A percentile compares a stretch with the other conserved stretches of the same genome.
Evolutionary conservation across 2,329 filamentous ascomycete species (phyloP).

Genomic region (Fusarium staphyleae): DNA sequence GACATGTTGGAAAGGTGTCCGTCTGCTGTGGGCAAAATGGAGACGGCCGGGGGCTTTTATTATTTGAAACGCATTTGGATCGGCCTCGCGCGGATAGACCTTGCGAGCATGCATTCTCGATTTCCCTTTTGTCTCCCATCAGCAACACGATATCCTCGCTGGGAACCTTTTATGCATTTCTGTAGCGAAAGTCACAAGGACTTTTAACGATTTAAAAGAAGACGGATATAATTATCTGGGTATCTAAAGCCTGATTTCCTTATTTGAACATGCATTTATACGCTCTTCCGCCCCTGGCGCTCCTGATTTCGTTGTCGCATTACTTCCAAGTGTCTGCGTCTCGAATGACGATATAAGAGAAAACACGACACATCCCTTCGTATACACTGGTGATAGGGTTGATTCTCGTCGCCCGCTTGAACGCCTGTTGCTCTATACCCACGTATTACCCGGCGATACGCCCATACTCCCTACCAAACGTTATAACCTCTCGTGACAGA

Average conservation of each 20-base stretch:
- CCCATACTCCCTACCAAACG: conserved; percentile 17
- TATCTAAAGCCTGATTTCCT: conserved; percentile 3
- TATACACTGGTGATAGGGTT: too few species aligned
- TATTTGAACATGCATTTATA: too few species aligned
- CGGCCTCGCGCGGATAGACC: conserved; percentile 21
- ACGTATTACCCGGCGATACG: not conserved
- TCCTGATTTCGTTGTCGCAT: too few species aligned
- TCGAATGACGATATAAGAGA: too few species aligned
- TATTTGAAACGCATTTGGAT: conserved; percentile 14
- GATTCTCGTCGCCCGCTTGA: not conserved
- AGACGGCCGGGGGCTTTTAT: not conserved
- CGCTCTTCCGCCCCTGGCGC: too few species aligned
- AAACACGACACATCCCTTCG: not conserved
- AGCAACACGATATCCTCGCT: conserved; percentile 1
- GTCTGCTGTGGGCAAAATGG: conserved; percentile 8
- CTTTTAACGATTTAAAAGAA: conserved; percentile 11
- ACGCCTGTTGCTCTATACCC: not conserved
- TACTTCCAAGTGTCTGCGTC: too few species aligned
- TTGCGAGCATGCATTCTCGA: conserved; percentile 19
- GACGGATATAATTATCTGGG: conserved; percentile 15
- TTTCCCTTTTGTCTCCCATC: conserved; percentile 16
- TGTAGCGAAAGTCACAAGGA: conserved; percentile 6
- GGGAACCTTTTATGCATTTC: conserved; percentile 11
- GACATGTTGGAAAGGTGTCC: not conserved
- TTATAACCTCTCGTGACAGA: not conserved